Percentiles rank a stretch among this genome's conserved stretches.
These are phyloP conservation scores for Sanghuangporus sanghuang DNA, from an alignment of 1,284 basidiomycete species.

Conservation along the genomic window DNA sequence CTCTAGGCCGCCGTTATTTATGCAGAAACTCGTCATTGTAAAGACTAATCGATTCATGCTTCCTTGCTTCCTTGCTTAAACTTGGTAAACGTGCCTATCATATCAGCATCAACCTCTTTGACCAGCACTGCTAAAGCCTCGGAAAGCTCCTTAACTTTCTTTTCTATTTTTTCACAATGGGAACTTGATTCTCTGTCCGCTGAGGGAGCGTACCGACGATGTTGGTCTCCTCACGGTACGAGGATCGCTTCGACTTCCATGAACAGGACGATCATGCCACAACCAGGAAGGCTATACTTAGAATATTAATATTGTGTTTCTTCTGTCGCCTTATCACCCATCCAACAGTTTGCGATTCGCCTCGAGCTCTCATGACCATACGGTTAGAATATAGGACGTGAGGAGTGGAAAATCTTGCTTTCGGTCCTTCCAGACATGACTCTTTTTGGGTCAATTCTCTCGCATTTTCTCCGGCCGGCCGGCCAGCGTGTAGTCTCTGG, in stretches of 20 bases:
- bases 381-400: not conserved
- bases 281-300: not conserved
- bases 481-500: no score
- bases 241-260: not conserved
- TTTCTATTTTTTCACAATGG: not conserved
- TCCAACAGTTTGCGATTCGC: constrained; percentile 15
- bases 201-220: not conserved
- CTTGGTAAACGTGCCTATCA: no score
- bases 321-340: not conserved
- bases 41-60: no score
- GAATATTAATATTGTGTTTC: no score
- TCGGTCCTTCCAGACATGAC: no score
- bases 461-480: no score
- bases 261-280: not conserved
- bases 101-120: not conserved
- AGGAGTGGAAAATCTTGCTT: not conserved
- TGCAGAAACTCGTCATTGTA: no score
- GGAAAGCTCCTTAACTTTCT: not conserved
- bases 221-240: not conserved
- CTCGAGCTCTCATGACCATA: constrained; percentile 18
- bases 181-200: not conserved
- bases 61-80: no score
- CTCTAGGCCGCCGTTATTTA: no score
- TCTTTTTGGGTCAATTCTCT: no score
- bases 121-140: not conserved